Conservation (phyloP, 345 rosid genomes). For the Eucalyptus lansdowneana region DNA sequence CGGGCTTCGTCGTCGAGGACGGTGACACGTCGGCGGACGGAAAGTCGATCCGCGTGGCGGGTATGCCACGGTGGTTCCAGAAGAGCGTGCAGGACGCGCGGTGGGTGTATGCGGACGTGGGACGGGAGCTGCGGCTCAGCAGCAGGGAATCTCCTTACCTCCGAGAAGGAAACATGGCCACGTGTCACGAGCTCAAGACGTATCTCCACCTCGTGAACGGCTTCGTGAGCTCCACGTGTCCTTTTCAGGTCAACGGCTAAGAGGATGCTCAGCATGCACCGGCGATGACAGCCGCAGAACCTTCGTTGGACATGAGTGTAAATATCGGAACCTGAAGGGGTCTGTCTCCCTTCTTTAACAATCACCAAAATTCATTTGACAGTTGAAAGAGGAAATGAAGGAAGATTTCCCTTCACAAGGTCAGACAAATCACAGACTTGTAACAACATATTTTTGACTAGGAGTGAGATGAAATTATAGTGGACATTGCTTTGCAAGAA, state of each 20-base stretch:
- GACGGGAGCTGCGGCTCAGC: slow-evolving; percentile 35
- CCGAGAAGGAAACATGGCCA: slow-evolving; percentile 13
- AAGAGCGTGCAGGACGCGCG: slow-evolving; percentile 21
- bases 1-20: slow-evolving; percentile 35
- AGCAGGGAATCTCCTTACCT: slow-evolving; percentile 27
- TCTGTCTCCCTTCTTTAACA: background rate
- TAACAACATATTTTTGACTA: background rate
- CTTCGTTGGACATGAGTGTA: background rate
- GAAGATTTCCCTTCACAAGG: background rate
- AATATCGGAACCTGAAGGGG: background rate
- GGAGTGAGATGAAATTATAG: background rate
- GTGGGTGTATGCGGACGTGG: slow-evolving; percentile 51
- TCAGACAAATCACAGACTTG: background rate
- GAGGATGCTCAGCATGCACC: background rate
- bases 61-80: slow-evolving; percentile 27
- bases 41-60: background rate
- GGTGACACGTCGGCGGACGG: background rate
- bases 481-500: background rate
- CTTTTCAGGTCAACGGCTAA: slow-evolving; percentile 23
- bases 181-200: slow-evolving; percentile 52
- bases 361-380: background rate
- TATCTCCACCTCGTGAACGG: slow-evolving; percentile 34
- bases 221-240: slow-evolving; percentile 39
- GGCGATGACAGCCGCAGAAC: background rate
- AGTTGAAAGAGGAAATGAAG: background rate